These are phyloP conservation scores for Eucalyptus cloeziana DNA, from an alignment of 345 rosid species.

Conservation along the genomic window DNA sequence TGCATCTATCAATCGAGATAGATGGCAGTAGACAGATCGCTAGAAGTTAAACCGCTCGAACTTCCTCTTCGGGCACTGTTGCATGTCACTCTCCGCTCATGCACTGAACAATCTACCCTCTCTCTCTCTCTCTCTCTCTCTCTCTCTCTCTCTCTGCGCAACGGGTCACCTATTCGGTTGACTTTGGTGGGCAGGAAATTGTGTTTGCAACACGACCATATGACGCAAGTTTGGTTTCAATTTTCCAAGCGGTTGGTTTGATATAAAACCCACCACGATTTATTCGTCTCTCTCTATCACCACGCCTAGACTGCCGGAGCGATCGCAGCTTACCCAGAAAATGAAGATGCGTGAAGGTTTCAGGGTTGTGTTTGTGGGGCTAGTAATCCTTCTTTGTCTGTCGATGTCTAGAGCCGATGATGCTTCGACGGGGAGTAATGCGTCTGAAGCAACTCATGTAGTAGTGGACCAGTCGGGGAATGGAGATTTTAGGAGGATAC, in stretches of 20 bases:
- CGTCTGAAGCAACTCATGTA: constrained; percentile 29
- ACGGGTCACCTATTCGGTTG: not conserved
- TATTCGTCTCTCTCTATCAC: not conserved
- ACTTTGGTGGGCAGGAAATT: not conserved
- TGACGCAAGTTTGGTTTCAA: not conserved
- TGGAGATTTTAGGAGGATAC: constrained; percentile 55
- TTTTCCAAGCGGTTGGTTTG: not conserved
- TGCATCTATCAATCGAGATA: not conserved
- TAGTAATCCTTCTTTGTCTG: not conserved
- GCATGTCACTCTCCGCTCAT: not conserved
- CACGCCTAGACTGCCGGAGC: not conserved
- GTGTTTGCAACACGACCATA: not conserved
- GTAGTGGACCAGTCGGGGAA: constrained; percentile 60
- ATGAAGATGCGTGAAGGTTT: not conserved
- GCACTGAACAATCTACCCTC: not conserved
- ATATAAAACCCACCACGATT: not conserved
- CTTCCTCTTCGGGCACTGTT: not conserved
- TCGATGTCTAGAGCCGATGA: not conserved
- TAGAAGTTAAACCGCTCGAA: not conserved
- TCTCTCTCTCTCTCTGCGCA: not conserved
- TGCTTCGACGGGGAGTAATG: not conserved
- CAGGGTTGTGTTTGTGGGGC: not conserved
- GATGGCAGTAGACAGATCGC: not conserved
- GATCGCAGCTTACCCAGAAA: not conserved
- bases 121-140: not conserved